A percentile compares a stretch with the other conserved stretches of the same genome.
These are phyloP conservation scores for Schizonepeta tenuifolia DNA, from an alignment of 257 asterid species.

Conservation along the genomic window DNA sequence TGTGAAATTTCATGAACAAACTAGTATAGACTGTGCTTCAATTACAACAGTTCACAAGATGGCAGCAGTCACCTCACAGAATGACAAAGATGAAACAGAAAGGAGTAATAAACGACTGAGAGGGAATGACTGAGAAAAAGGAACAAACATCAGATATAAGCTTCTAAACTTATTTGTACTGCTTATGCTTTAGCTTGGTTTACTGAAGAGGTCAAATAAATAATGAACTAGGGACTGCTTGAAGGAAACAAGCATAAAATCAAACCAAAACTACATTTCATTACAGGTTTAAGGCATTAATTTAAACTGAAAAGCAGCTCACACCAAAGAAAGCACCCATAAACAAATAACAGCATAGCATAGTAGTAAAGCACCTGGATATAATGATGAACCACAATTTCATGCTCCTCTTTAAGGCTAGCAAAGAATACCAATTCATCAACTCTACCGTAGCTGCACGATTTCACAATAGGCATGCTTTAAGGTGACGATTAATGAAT, in stretches of 20 bases:
- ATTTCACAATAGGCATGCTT: constrained; percentile 36
- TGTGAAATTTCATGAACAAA: constrained; percentile 18
- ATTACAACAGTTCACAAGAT: constrained; percentile 21
- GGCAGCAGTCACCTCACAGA: constrained; percentile 15
- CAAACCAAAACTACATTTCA: background rate
- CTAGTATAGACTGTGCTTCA: constrained; percentile 16
- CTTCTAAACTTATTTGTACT: background rate
- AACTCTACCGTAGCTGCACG: constrained; percentile 91
- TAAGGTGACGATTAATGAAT: constrained; percentile 20
- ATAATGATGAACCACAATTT: constrained; percentile 92
- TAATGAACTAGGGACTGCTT: constrained; percentile 2
- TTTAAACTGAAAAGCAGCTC: constrained; percentile 11
- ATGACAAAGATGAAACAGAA: background rate
- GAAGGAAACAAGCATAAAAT: constrained; percentile 23
- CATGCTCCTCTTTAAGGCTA: constrained; percentile 87
- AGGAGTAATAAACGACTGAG: background rate
- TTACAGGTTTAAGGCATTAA: constrained; percentile 22
- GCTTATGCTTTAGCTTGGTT: constrained; percentile 6
- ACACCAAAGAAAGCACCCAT: background rate
- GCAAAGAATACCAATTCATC: constrained; percentile 99
- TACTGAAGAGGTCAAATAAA: background rate
- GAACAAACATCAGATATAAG: constrained; percentile 27
- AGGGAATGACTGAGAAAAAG: constrained; percentile 8
- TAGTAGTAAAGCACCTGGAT: constrained; percentile 73
- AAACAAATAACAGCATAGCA: background rate